Evolutionary conservation across 2,329 filamentous ascomycete genomes (phyloP), one percentile per base, ranked within the genome.

Genomic region (Dactylellina parvicollis): DNA sequence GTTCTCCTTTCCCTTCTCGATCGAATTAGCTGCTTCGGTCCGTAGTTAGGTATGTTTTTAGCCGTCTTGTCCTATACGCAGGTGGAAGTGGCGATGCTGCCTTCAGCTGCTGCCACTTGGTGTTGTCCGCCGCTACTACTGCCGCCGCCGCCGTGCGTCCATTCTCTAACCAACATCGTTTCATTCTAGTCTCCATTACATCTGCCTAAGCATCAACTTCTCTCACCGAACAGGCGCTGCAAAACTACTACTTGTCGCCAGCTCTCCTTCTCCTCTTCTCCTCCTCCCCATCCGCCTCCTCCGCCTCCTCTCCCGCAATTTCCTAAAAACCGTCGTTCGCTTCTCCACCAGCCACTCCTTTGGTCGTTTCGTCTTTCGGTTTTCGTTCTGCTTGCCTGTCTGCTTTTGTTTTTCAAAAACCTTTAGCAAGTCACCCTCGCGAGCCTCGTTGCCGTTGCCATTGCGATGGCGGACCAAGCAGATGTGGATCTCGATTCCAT

Each of bases 401-500:
- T 57, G 46, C 36, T 60, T 50, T 64, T 57, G 8, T 42, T 42
- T 56, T 42, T 14, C 40, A 24, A 36, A 32, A 50, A 24, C 50
- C 34, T 40, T 42, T 60, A 56, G 16, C 38, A 72, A 59, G 59
- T 49, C 67, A 44, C 59, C 34, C 52, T 72, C 67, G 67, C 67
- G 67, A 65, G 67, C 59, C 44, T 72, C 52, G 59, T 72, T 60
- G 66, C 66, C 59, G 66, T 76, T 77, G 77, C 76, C 76, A 79
- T 81, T 82, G 83, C 81, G 81, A 91, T 91, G 89, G 89, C 89
- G 82, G 89, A 91, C 83, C 84, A 87, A 80, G 86, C 92, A 84
- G 94, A 98, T 84, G 92, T 98, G 84, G 94, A 98, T 85, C 87
- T 99, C 85, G 95, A 99, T 84, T 97, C 93, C 80, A 96, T 98